Conservation (phyloP, 108 stramenopile species). For the Nannochloropsis granulata region DNA sequence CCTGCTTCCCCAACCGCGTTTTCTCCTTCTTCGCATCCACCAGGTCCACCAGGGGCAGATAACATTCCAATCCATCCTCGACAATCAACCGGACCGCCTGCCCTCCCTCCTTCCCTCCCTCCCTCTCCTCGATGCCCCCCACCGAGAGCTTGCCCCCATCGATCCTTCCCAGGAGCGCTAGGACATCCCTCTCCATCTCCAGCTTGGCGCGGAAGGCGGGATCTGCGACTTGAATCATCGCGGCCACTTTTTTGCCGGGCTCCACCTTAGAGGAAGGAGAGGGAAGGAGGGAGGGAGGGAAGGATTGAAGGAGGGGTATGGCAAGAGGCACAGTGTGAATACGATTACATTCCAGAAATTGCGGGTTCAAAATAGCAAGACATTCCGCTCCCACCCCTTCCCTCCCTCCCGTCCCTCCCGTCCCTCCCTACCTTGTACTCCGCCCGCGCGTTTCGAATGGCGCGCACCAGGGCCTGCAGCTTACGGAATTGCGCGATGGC, state of each 20-base stretch:
- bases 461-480: slow-evolving; percentile 34
- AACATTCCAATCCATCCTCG: slow-evolving; percentile 36
- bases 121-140: slow-evolving; percentile 1
- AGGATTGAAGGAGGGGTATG: background rate
- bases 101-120: background rate
- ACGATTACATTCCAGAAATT: too few relatives aligned
- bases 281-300: background rate
- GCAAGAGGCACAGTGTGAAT: background rate
- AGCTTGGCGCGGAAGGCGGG: slow-evolving; percentile 5
- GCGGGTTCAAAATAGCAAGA: too few relatives aligned
- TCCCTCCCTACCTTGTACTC: slow-evolving; percentile 30
- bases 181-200: slow-evolving; percentile 8
- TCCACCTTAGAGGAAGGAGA: background rate
- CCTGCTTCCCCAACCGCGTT: slow-evolving; percentile 33
- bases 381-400: too few relatives aligned
- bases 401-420: background rate
- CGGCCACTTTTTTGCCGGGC: slow-evolving; percentile 3
- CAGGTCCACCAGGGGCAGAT: slow-evolving; percentile 31
- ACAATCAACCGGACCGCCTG: background rate
- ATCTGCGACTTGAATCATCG: slow-evolving; percentile 7
- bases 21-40: slow-evolving; percentile 38
- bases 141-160: slow-evolving; percentile 12
- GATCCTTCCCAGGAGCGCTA: slow-evolving; percentile 19
- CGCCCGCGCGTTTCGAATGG: slow-evolving; percentile 30
- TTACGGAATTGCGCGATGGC: slow-evolving; percentile 11